Evolutionary conservation across 2,329 filamentous ascomycete species (phyloP).

Genomic region (Botryotinia convoluta): DNA sequence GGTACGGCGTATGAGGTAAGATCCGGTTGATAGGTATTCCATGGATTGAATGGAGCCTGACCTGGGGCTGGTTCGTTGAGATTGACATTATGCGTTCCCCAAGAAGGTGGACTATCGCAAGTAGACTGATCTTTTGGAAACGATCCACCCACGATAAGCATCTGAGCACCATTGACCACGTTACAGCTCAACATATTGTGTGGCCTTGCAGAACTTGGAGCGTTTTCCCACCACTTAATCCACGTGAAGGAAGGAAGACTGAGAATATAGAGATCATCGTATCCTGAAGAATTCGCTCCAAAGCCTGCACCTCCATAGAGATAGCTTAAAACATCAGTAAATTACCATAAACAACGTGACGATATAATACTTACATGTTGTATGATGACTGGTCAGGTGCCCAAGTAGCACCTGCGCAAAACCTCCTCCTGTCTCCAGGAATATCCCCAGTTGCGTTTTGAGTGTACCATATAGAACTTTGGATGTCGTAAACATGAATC

Average conservation of each 20-base stretch:
- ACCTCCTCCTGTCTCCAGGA: slow-evolving; percentile 53
- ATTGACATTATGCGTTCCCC: slow-evolving; percentile 56
- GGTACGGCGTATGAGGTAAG: slow-evolving; percentile 55
- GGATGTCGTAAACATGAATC: slow-evolving; percentile 60
- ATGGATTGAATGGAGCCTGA: slow-evolving; percentile 40
- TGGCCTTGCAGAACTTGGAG: slow-evolving; percentile 41
- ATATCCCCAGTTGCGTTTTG: slow-evolving; percentile 55
- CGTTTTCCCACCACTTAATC: slow-evolving; percentile 50
- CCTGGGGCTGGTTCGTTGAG: slow-evolving; percentile 49
- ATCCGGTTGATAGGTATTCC: slow-evolving; percentile 51
- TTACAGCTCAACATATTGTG: slow-evolving; percentile 56
- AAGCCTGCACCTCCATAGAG: slow-evolving; percentile 58
- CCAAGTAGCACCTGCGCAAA: slow-evolving; percentile 61
- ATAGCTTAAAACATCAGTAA: slow-evolving; percentile 46
- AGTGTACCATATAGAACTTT: slow-evolving; percentile 57
- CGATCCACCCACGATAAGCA: slow-evolving; percentile 61
- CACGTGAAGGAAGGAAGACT: slow-evolving; percentile 62
- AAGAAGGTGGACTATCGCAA: slow-evolving; percentile 53
- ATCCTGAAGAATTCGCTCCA: slow-evolving; percentile 48
- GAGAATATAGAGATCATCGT: slow-evolving; percentile 61
- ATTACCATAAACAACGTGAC: not conserved
- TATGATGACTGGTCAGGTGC: slow-evolving; percentile 59
- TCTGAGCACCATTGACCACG: slow-evolving; percentile 55
- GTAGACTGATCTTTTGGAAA: slow-evolving; percentile 47
- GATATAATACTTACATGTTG: slow-evolving; percentile 52